Evolutionary conservation across 78 protist genomes (phyloP).

Genomic region (Dictyostelium brefeldianum): DNA sequence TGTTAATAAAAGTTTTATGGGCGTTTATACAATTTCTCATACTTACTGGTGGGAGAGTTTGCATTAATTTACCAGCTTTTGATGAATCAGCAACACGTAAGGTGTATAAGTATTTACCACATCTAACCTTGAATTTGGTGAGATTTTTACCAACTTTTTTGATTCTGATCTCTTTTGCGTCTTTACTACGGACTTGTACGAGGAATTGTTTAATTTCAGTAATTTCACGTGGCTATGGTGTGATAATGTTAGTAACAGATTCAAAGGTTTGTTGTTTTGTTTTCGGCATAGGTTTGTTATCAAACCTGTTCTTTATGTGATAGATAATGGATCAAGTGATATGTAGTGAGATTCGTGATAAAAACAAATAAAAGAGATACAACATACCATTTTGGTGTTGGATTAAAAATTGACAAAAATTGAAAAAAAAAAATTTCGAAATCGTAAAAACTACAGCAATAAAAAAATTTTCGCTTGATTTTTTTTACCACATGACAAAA

Average conservation of each 20-base stretch:
- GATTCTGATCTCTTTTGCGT: constrained; percentile 95
- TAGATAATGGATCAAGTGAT: background rate
- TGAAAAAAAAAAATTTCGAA: background rate
- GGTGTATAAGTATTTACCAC: constrained; percentile 96
- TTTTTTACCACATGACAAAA: no score
- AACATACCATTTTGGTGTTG: constrained; percentile 10
- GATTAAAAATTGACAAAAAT: no score
- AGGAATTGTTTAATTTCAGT: constrained; percentile 97
- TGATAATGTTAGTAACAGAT: no score
- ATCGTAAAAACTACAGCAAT: no score
- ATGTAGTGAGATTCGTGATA: background rate
- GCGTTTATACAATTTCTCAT: background rate
- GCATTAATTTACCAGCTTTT: constrained; percentile 96
- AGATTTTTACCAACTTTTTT: constrained; percentile 89
- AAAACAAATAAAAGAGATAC: background rate
- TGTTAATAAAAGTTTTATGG: background rate
- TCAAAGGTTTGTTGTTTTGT: no score
- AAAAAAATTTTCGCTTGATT: no score
- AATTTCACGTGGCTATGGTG: constrained; percentile 95
- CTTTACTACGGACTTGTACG: constrained; percentile 93
- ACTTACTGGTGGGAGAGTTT: constrained; percentile 95
- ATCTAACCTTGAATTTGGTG: constrained; percentile 98
- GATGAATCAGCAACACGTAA: constrained; percentile 89
- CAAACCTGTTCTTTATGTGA: no score
- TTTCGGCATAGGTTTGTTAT: no score